Evolutionary conservation across 805 yeast species (phyloP).

Genomic region (Trichomonascus vanleenenianus): DNA sequence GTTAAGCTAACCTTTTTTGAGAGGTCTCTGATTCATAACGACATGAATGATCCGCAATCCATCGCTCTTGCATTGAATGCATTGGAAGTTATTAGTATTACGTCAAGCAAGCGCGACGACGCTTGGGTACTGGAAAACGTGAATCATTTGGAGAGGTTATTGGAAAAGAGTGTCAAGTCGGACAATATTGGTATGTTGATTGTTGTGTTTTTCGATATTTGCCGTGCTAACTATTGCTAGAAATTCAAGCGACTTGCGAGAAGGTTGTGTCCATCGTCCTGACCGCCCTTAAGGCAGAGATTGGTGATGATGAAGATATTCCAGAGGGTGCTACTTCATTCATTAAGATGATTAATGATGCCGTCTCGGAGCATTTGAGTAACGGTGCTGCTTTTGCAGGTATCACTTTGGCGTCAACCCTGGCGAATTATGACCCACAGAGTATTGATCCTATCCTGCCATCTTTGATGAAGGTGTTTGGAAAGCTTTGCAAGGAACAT

Average conservation of each 20-base stretch:
- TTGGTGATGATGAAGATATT: slow-evolving; percentile 40
- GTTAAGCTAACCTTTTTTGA: slow-evolving; percentile 85
- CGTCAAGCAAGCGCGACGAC: slow-evolving; percentile 65
- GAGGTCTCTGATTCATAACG: slow-evolving; percentile 72
- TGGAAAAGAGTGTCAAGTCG: slow-evolving; percentile 75
- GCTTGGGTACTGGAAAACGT: slow-evolving; percentile 75
- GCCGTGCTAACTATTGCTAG: slow-evolving; percentile 27
- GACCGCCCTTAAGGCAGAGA: slow-evolving; percentile 49
- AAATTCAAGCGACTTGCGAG: slow-evolving; percentile 64
- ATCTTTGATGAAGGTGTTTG: slow-evolving; percentile 75
- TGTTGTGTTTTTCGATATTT: slow-evolving; percentile 1
- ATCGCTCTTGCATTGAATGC: slow-evolving; percentile 84
- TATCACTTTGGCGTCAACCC: slow-evolving; percentile 60
- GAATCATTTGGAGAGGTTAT: slow-evolving; percentile 56
- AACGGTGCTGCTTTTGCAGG: slow-evolving; percentile 76
- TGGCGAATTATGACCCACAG: slow-evolving; percentile 66
- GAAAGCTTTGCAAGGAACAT: slow-evolving; percentile 84
- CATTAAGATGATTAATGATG: slow-evolving; percentile 50
- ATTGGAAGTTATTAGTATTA: slow-evolving; percentile 77
- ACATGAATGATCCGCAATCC: slow-evolving; percentile 50
- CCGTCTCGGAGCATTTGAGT: slow-evolving; percentile 69
- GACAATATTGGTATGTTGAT: slow-evolving; percentile 38
- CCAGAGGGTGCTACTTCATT: slow-evolving; percentile 60
- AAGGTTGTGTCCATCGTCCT: slow-evolving; percentile 64
- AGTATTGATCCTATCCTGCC: slow-evolving; percentile 70